Evolutionary conservation across 1,284 basidiomycete genomes (phyloP).

Genomic region (Hemileccinum hortonii): DNA sequence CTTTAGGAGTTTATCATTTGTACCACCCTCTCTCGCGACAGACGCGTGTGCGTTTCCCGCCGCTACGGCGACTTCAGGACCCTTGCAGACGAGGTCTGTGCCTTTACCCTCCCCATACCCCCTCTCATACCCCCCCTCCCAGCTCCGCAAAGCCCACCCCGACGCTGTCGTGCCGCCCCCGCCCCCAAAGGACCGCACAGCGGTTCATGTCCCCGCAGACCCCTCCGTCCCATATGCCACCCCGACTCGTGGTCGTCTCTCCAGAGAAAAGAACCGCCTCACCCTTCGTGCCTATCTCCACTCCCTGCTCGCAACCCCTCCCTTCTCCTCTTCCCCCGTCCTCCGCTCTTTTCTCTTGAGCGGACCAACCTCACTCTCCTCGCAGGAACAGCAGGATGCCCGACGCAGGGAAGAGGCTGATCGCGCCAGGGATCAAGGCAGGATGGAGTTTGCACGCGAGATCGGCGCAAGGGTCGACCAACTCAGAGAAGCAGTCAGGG

Average conservation of each 20-base stretch:
- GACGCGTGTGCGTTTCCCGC: conserved; percentile 86
- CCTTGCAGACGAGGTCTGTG: conserved; percentile 74
- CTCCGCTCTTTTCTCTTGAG: conserved; percentile 85
- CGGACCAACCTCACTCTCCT: conserved; percentile 69
- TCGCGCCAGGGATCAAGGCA: conserved; percentile 83
- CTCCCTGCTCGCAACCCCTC: conserved; percentile 70
- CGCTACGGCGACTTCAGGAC: conserved; percentile 95
- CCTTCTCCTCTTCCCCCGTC: conserved; percentile 81
- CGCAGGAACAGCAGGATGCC: conserved; percentile 80
- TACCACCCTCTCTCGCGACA: conserved; percentile 70
- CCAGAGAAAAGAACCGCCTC: conserved; percentile 92
- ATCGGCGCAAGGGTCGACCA: conserved; percentile 85
- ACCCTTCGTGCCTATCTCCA: conserved; percentile 93
- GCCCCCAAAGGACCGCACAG: conserved; percentile 82
- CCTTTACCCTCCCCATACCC: neutral
- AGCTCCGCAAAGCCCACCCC: conserved; percentile 84
- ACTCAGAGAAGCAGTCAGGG: conserved; percentile 80
- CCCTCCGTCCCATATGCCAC: conserved; percentile 5
- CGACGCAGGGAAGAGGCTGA: conserved; percentile 86
- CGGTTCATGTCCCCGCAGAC: conserved; percentile 48
- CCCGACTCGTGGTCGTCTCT: conserved; percentile 43
- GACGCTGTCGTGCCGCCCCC: conserved; percentile 76
- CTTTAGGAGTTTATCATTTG: conserved; percentile 90
- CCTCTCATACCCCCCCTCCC: conserved; percentile 18
- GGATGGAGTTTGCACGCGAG: conserved; percentile 83